phyloP scores from a whole-genome alignment of 345 rosid genomes.

The Aquilaria sinensis region DNA sequence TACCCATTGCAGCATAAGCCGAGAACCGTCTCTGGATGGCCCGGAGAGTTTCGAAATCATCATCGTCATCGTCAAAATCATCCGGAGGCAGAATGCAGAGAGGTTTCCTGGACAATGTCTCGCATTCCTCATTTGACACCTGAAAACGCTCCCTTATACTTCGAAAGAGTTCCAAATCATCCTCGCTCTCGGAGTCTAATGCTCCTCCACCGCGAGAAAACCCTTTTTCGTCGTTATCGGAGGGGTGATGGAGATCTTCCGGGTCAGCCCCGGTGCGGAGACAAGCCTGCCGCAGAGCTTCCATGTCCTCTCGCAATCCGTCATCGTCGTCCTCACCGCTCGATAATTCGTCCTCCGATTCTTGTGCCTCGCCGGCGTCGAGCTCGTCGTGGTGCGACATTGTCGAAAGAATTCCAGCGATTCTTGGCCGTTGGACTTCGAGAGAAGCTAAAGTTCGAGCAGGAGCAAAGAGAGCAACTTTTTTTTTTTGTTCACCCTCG shows the following conservation, averaged over 20 bases:
- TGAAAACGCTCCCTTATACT: constrained; percentile 45
- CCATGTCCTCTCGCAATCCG: constrained; percentile 65
- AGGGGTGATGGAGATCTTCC: constrained; percentile 14
- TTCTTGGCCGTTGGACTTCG: too few relatives aligned
- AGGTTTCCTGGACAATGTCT: constrained; percentile 32
- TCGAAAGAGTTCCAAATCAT: constrained; percentile 53
- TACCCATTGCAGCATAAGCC: constrained; percentile 43
- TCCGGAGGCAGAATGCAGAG: constrained; percentile 25
- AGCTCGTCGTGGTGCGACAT: constrained; percentile 29
- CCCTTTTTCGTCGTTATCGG: neutral
- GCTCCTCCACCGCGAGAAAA: constrained; percentile 6
- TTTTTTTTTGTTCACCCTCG: too few relatives aligned
- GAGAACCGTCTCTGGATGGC: constrained; percentile 67
- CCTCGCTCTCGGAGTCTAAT: constrained; percentile 47
- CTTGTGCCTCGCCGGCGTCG: constrained; percentile 28
- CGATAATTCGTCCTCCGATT: constrained; percentile 28
- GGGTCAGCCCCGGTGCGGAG: constrained; percentile 40
- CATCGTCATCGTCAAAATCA: constrained; percentile 50
- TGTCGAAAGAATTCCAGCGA: neutral
- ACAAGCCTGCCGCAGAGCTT: constrained; percentile 74
- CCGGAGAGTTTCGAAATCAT: constrained; percentile 65
- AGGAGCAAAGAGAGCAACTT: too few relatives aligned
- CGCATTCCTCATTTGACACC: constrained; percentile 20
- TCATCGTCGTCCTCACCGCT: constrained; percentile 37
- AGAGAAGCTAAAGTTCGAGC: too few relatives aligned